Conservation (phyloP, 2,329 filamentous ascomycete species). For the Biscogniauxia marginata region DNA sequence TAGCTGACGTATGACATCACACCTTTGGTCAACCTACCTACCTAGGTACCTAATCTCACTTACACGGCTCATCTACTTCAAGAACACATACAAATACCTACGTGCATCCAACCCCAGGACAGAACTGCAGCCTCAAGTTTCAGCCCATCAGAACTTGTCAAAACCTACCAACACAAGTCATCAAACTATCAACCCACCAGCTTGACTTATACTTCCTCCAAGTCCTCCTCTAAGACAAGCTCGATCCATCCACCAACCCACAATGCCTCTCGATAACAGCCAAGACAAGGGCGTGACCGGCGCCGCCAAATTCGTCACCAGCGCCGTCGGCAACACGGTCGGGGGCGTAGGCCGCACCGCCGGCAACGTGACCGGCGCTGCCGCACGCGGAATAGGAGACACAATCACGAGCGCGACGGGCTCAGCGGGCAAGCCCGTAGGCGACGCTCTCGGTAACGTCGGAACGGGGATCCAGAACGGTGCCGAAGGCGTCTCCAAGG, state of each 20-base stretch:
- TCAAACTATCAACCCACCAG: background rate
- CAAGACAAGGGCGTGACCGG: conserved; percentile 32
- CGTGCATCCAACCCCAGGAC: background rate
- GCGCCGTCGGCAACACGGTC: conserved; percentile 30
- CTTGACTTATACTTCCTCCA: background rate
- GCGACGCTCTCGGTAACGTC: conserved; percentile 43
- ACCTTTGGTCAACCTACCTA: no score
- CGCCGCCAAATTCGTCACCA: conserved; percentile 36
- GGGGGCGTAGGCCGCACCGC: conserved; percentile 32
- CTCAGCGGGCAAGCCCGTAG: conserved; percentile 45
- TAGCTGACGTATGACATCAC: background rate
- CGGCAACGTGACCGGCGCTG: conserved; percentile 38
- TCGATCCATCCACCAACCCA: conserved; percentile 3
- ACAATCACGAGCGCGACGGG: conserved; percentile 46
- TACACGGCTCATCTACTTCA: background rate
- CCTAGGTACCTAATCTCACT: background rate
- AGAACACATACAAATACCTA: background rate
- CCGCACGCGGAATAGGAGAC: conserved; percentile 43
- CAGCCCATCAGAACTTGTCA: no score
- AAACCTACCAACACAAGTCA: background rate
- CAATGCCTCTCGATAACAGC: conserved; percentile 30
- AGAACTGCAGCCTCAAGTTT: no score
- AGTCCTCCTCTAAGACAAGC: background rate
- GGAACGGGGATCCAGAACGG: conserved; percentile 45
- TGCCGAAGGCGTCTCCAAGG: conserved; percentile 41